Evolutionary conservation across 371 early-diverging fungal species (phyloP), one percentile per base, ranked within the genome.

Genomic region (Zychaea mexicana): DNA sequence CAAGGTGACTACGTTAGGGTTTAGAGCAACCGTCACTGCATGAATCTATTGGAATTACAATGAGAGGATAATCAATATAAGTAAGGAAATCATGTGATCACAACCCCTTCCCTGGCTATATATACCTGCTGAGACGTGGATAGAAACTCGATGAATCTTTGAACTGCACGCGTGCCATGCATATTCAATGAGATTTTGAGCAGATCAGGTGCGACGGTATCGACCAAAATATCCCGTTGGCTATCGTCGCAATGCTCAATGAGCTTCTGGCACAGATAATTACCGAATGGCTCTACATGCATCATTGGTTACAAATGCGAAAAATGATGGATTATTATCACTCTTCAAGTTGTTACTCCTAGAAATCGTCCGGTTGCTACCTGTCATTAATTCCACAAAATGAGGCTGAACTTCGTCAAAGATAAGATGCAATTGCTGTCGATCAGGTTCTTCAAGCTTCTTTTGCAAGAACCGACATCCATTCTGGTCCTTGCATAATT

Each of bases 91-190:
- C 22, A 57, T 57, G 21, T 57, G n/a, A 19, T 57, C n/a, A 30
- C 5, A 31, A 19, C 32, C 32, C 4, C 22, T 62, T 26, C 52
- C 24, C 54, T 32, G 10, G 32, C 42, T 31, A 32, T 32, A 22
- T 47, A 39, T 70, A 86, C 85, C 71, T 92, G 91, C 57, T 84
- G 72, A 26, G 84, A 80, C 2, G 78, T 84, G 12, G 87, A 83
- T 13, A 94, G 65, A 64, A 80, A 84, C 64, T 98, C 99, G 60
- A 99, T 91, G 74, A 96, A 83, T 77, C 94, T 96, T 72, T 99
- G 98, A 42, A 95, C 90, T 9, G 98, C 99, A 55, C 99, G 85
- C 31, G 98, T 98, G 19, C 99, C 99, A 73, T 98, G 98, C 88
- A 96, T 93, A 76, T 97, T 97, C 52, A 95, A 72, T 33, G 93